A percentile compares a stretch with the other conserved stretches of the same genome.
Evolutionary conservation across 2,329 filamentous ascomycete species (phyloP).

Genomic region (Paraconiothyrium brasiliense): DNA sequence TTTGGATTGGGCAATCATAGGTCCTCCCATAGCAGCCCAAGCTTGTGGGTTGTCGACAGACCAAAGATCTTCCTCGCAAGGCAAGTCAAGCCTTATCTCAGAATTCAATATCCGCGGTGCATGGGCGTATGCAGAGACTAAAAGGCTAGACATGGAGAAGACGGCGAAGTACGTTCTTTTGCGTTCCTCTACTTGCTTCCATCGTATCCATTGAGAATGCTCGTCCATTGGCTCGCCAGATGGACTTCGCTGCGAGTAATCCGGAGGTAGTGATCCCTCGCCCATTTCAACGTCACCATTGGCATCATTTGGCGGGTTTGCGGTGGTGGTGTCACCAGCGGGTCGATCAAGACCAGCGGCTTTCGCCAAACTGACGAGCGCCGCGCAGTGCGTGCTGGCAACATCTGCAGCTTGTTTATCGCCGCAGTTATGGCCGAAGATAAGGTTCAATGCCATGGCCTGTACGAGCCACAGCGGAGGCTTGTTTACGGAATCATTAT

Average conservation of each 20-base stretch:
- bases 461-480: constrained; percentile 95
- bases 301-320: constrained; percentile 38
- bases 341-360: constrained; percentile 79
- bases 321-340: constrained; percentile 31
- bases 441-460: constrained; percentile 94
- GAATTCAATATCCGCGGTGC: constrained; percentile 91
- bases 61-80: constrained; percentile 93
- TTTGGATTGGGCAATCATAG: constrained; percentile 73
- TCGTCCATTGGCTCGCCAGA: constrained; percentile 61
- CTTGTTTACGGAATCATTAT: constrained; percentile 69
- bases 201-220: constrained; percentile 83
- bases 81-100: constrained; percentile 87
- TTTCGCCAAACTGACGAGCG: constrained; percentile 88
- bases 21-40: constrained; percentile 81
- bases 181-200: constrained; percentile 88
- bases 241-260: constrained; percentile 48
- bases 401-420: constrained; percentile 92
- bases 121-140: constrained; percentile 94
- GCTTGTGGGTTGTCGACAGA: constrained; percentile 81
- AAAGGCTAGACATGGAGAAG: constrained; percentile 88
- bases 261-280: constrained; percentile 50
- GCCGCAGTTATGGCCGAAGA: constrained; percentile 93
- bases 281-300: constrained; percentile 69
- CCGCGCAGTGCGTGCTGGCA: constrained; percentile 89
- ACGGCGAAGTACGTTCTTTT: constrained; percentile 93